phyloP scores from a whole-genome alignment of 108 stramenopile species.

The Aureococcus anophagefferens region DNA sequence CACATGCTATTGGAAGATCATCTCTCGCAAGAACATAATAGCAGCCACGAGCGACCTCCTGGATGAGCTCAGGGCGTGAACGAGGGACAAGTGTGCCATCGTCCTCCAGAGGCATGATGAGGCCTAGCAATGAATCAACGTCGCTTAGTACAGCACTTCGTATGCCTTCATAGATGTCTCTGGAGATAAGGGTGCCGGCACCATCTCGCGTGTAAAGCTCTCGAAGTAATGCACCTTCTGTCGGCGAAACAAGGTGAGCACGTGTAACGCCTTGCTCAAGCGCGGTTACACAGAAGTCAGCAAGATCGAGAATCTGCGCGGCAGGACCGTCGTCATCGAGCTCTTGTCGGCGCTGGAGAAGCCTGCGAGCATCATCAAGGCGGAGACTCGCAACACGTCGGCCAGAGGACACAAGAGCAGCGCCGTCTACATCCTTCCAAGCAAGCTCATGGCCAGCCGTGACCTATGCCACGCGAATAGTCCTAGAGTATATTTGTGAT shows the following conservation, averaged over 20 bases:
- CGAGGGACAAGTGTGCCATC: constrained; percentile 71
- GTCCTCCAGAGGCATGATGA: constrained; percentile 72
- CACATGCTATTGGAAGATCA: constrained; percentile 70
- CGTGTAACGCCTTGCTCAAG: constrained; percentile 74
- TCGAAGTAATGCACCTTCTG: constrained; percentile 68
- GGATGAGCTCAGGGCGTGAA: constrained; percentile 58
- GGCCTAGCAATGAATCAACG: constrained; percentile 67
- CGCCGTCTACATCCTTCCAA: constrained; percentile 41
- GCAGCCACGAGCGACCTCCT: constrained; percentile 47
- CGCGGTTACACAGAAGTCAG: constrained; percentile 17
- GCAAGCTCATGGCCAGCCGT: constrained; percentile 52
- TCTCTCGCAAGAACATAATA: constrained; percentile 86
- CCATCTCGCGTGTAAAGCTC: constrained; percentile 95
- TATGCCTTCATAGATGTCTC: constrained; percentile 91
- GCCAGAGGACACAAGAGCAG: constrained; percentile 4
- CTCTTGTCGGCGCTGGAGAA: constrained; percentile 55
- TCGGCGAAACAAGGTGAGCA: constrained; percentile 71
- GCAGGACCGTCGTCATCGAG: constrained; percentile 21
- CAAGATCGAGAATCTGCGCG: no score
- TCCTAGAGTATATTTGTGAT: no score
- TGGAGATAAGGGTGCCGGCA: constrained; percentile 72
- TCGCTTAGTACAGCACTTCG: constrained; percentile 68
- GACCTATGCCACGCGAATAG: no score
- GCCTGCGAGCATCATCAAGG: constrained; percentile 57
- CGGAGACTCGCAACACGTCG: constrained; percentile 55